These are phyloP conservation scores for Iris macrosiphon DNA, from an alignment of 106 monocot species.

Conservation along the genomic window DNA sequence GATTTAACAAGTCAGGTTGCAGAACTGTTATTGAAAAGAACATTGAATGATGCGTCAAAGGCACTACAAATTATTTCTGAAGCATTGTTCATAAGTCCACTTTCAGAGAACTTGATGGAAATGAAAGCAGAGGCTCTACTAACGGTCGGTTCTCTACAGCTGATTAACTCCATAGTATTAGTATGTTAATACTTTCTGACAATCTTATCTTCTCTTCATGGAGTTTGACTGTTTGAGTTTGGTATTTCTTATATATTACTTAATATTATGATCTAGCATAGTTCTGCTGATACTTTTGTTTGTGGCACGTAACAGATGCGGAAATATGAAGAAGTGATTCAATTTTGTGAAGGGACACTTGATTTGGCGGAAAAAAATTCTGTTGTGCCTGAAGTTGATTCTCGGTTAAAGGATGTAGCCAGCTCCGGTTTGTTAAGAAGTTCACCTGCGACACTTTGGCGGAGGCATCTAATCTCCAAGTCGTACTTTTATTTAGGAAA, in stretches of 20 bases:
- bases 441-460: conserved; percentile 31
- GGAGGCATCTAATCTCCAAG: conserved; percentile 43
- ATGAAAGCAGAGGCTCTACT: conserved; percentile 86
- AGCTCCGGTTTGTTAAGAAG: conserved; percentile 6
- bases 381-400: conserved; percentile 7
- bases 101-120: conserved; percentile 62
- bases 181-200: too few relatives aligned
- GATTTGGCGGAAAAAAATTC: conserved; percentile 46
- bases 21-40: conserved; percentile 50
- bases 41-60: conserved; percentile 31
- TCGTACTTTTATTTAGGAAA: conserved; percentile 72
- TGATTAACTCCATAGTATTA: neutral
- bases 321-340: conserved; percentile 66
- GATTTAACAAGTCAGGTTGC: conserved; percentile 26
- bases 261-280: too few relatives aligned
- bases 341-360: conserved; percentile 53
- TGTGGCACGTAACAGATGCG: conserved; percentile 31
- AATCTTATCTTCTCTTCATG: too few relatives aligned
- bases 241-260: too few relatives aligned
- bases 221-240: too few relatives aligned
- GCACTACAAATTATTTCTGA: conserved; percentile 53
- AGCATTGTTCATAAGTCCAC: conserved; percentile 45
- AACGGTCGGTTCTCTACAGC: conserved; percentile 26
- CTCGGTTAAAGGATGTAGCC: conserved; percentile 13
- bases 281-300: neutral